A percentile compares a stretch with the other conserved stretches of the same genome.
These are phyloP conservation scores for Inosperma sp. DNA, from an alignment of 768 basidiomycete genomes.

Conservation along the genomic window DNA sequence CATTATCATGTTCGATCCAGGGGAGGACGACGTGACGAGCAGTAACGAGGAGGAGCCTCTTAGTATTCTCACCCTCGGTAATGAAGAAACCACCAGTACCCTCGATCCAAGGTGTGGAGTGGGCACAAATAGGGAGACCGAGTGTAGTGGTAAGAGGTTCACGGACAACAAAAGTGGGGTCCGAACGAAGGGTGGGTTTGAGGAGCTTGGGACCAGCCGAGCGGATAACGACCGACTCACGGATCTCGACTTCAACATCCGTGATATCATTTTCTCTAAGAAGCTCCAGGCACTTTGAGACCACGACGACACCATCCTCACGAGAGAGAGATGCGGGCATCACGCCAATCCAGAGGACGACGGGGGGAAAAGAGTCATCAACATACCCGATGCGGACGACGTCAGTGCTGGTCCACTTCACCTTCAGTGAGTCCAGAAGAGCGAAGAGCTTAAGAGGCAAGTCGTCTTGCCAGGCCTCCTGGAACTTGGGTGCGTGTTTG, in stretches of 20 bases:
- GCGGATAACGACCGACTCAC: constrained; percentile 23
- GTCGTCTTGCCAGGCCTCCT: constrained; percentile 20
- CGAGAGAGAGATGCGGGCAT: constrained; percentile 25
- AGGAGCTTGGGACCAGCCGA: constrained; percentile 4
- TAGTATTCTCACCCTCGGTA: constrained; percentile 15
- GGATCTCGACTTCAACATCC: constrained; percentile 32
- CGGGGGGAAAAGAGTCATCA: constrained; percentile 15
- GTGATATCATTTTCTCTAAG: constrained; percentile 22
- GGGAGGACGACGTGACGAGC: constrained; percentile 25
- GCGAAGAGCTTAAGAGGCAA: constrained; percentile 12
- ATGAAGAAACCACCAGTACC: constrained; percentile 34
- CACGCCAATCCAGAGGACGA: constrained; percentile 34
- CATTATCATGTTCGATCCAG: constrained; percentile 16
- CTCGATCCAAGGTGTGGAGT: constrained; percentile 19
- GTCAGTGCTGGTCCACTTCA: constrained; percentile 28
- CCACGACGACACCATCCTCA: constrained; percentile 25
- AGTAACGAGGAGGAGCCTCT: constrained; percentile 26
- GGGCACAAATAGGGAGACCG: constrained; percentile 26
- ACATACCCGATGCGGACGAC: constrained; percentile 25
- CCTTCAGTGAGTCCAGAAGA: constrained; percentile 9
- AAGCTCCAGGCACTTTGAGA: constrained; percentile 19
- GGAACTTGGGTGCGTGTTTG: constrained; percentile 19
- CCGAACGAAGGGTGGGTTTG: not conserved
- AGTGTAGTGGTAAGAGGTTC: constrained; percentile 28
- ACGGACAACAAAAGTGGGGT: constrained; percentile 18